Percentiles rank a stretch among this genome's conserved stretches.
phyloP scores from a whole-genome alignment of 805 yeast genomes.

The Candida rishiriensis region DNA sequence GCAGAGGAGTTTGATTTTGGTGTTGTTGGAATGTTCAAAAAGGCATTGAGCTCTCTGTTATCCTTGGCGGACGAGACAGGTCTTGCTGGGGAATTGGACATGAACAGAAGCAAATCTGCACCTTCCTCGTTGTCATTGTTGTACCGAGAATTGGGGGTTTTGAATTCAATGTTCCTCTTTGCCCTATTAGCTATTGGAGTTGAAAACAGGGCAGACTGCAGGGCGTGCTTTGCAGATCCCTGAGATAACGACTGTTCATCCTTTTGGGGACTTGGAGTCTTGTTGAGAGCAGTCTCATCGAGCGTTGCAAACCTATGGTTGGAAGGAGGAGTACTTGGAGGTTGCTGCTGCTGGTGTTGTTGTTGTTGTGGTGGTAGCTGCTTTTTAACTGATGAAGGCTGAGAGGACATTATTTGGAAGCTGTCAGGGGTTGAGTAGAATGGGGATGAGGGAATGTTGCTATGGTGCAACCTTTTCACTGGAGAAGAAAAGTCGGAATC shows the following conservation, averaged over 20 bases:
- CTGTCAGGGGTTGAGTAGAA: constrained; percentile 19
- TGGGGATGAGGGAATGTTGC: constrained; percentile 28
- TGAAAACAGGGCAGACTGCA: constrained; percentile 24
- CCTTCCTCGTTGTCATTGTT: constrained; percentile 49
- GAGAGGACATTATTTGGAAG: constrained; percentile 8
- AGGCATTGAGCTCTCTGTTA: constrained; percentile 11
- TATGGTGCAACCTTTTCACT: constrained; percentile 20
- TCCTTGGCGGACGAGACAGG: constrained; percentile 29
- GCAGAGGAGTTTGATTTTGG: constrained; percentile 22
- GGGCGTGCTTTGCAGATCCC: constrained; percentile 18
- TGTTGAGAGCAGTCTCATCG: constrained; percentile 14
- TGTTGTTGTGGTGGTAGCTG: constrained; percentile 1
- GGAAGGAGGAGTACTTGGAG: constrained; percentile 30
- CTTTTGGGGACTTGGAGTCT: constrained; percentile 16
- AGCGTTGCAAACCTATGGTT: constrained; percentile 12
- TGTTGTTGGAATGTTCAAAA: constrained; percentile 25
- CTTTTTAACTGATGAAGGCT: constrained; percentile 13
- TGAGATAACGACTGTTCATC: background rate
- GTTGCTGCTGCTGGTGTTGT: constrained; percentile 15
- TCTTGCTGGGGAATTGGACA: constrained; percentile 71
- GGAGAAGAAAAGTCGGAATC: constrained; percentile 24
- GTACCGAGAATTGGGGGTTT: constrained; percentile 28
- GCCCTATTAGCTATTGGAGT: constrained; percentile 27
- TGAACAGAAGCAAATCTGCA: constrained; percentile 73
- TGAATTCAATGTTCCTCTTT: constrained; percentile 18